These are phyloP conservation scores for Cyclotella sp. DNA, from an alignment of 108 stramenopile species.

Conservation along the genomic window DNA sequence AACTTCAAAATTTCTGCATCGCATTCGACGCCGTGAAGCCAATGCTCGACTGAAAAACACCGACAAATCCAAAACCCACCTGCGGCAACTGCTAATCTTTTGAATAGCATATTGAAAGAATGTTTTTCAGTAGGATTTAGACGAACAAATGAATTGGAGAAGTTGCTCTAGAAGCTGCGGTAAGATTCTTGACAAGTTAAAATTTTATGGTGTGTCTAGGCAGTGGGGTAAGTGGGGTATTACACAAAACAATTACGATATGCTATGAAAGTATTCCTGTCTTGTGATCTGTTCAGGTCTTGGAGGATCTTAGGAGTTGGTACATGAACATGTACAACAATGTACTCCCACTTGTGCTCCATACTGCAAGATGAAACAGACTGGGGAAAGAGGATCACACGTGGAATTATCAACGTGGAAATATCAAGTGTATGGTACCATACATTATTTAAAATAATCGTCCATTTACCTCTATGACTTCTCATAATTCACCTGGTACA, in stretches of 20 bases:
- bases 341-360: neutral
- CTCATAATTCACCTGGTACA: too few species aligned
- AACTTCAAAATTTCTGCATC: too few species aligned
- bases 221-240: neutral
- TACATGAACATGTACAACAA: neutral
- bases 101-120: slow-evolving; percentile 63
- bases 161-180: too few species aligned
- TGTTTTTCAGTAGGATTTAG: neutral
- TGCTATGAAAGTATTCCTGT: too few species aligned
- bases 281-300: neutral
- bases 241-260: neutral
- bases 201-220: too few species aligned
- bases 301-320: neutral
- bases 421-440: too few species aligned
- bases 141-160: too few species aligned
- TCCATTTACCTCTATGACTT: too few species aligned
- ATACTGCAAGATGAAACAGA: too few species aligned
- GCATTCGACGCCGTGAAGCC: neutral
- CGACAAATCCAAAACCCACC: slow-evolving; percentile 48
- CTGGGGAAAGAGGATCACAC: neutral
- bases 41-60: neutral
- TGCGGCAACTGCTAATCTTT: slow-evolving; percentile 66
- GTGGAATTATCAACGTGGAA: too few species aligned
- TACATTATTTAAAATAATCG: too few species aligned
- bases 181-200: too few species aligned